These are phyloP conservation scores for Pholiota microspora DNA, from an alignment of 768 basidiomycete genomes.

Conservation along the genomic window DNA sequence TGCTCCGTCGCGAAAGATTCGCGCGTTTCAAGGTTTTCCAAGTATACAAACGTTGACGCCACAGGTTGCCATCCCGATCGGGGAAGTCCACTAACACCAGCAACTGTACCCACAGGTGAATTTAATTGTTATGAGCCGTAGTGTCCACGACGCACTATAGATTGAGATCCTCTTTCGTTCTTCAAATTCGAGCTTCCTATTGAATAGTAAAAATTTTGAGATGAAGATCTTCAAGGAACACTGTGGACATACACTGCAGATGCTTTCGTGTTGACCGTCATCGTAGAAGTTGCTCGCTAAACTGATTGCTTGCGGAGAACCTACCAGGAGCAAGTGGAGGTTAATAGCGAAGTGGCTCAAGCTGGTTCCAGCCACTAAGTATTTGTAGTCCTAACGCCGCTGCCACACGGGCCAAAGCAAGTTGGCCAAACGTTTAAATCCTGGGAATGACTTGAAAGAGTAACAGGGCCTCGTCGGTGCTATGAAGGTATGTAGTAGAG, in stretches of 20 bases:
- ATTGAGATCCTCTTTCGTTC: constrained; percentile 19
- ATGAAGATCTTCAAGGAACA: neutral
- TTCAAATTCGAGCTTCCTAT: constrained; percentile 15
- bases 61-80: constrained; percentile 17
- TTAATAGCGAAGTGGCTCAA: no score
- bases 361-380: no score
- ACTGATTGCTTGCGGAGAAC: neutral
- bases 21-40: constrained; percentile 18
- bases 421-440: no score
- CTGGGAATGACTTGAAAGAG: no score
- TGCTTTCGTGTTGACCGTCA: constrained; percentile 2
- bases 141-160: constrained; percentile 14
- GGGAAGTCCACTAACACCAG: constrained; percentile 16
- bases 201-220: neutral
- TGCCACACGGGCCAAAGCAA: no score
- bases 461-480: no score
- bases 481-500: neutral
- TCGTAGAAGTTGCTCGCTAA: neutral
- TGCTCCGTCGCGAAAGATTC: constrained; percentile 15
- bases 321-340: neutral
- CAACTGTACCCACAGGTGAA: constrained; percentile 10
- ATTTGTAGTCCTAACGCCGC: neutral
- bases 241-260: neutral
- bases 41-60: constrained; percentile 15
- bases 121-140: neutral